phyloP scores from a whole-genome alignment of 2,329 filamentous ascomycete species.

The Thelonectria rubi region DNA sequence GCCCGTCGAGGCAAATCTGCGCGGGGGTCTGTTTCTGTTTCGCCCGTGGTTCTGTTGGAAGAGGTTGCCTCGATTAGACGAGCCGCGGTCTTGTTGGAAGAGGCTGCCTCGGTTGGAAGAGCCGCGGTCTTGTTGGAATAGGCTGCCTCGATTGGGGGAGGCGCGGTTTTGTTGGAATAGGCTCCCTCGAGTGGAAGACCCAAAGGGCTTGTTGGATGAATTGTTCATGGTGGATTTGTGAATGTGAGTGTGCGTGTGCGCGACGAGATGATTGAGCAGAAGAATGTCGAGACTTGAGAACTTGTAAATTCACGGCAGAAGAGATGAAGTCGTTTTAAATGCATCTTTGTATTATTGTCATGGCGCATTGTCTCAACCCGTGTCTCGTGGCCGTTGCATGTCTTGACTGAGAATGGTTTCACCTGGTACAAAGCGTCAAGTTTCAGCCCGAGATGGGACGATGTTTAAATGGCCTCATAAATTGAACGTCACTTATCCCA shows the following conservation, averaged over 20 bases:
- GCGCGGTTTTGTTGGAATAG: not conserved
- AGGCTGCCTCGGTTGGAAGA: too few species aligned
- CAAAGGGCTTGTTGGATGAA: too few species aligned
- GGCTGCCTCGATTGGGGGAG: not conserved
- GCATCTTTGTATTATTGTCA: not conserved
- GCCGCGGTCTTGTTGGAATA: not conserved
- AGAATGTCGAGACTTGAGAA: not conserved
- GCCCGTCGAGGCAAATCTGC: conserved; percentile 6
- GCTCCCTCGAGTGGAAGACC: too few species aligned
- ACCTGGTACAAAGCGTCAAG: not conserved
- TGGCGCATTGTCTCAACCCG: not conserved
- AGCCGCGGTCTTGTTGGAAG: not conserved
- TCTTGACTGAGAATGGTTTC: not conserved
- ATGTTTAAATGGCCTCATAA: not conserved
- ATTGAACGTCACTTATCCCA: too few species aligned
- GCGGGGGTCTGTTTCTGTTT: conserved; percentile 12
- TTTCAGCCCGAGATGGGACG: not conserved
- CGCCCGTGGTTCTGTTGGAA: not conserved
- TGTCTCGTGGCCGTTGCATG: not conserved
- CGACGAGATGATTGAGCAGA: not conserved
- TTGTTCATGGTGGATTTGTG: too few species aligned
- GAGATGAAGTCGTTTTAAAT: not conserved
- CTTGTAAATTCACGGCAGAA: not conserved
- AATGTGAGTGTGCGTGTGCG: not conserved
- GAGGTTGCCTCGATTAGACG: not conserved